Evolutionary conservation across 2,329 filamentous ascomycete genomes (phyloP).

Genomic region (Pseudophaeomoniella oleicola): DNA sequence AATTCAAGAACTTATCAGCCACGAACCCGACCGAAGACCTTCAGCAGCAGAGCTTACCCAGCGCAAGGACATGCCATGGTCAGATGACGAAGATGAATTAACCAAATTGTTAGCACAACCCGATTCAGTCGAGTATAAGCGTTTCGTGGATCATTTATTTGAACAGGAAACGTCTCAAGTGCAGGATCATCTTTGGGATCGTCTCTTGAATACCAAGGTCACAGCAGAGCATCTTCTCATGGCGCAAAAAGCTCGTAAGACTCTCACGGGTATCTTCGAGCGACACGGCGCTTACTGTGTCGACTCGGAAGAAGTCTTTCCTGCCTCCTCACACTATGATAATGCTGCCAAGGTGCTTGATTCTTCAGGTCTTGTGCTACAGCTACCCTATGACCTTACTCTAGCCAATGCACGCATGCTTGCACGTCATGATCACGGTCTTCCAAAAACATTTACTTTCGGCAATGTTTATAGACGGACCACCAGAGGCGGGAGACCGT

Average conservation of each 20-base stretch:
- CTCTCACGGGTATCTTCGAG: constrained; percentile 64
- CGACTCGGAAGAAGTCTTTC: constrained; percentile 61
- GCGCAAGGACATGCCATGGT: constrained; percentile 74
- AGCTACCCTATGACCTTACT: constrained; percentile 88
- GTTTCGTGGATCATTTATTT: constrained; percentile 78
- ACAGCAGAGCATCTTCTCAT: constrained; percentile 46
- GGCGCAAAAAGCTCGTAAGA: constrained; percentile 59
- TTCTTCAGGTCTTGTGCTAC: constrained; percentile 61
- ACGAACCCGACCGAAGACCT: constrained; percentile 69
- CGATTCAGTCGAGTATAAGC: constrained; percentile 74
- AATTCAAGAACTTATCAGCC: constrained; percentile 63
- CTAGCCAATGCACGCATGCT: constrained; percentile 76
- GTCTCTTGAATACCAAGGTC: constrained; percentile 7
- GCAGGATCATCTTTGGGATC: constrained; percentile 35
- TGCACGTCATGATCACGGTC: constrained; percentile 47
- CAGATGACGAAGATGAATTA: constrained; percentile 86
- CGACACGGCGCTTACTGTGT: constrained; percentile 79
- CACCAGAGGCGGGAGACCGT: constrained; percentile 64
- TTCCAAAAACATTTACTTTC: constrained; percentile 73
- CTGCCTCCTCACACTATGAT: constrained; percentile 64
- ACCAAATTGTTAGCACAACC: constrained; percentile 70
- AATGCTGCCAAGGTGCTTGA: constrained; percentile 66
- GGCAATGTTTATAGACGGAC: constrained; percentile 75
- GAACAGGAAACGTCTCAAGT: constrained; percentile 59
- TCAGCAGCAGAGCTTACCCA: constrained; percentile 69